phyloP scores from a whole-genome alignment of 2,329 filamentous ascomycete genomes.

The Fusarium sp. region DNA sequence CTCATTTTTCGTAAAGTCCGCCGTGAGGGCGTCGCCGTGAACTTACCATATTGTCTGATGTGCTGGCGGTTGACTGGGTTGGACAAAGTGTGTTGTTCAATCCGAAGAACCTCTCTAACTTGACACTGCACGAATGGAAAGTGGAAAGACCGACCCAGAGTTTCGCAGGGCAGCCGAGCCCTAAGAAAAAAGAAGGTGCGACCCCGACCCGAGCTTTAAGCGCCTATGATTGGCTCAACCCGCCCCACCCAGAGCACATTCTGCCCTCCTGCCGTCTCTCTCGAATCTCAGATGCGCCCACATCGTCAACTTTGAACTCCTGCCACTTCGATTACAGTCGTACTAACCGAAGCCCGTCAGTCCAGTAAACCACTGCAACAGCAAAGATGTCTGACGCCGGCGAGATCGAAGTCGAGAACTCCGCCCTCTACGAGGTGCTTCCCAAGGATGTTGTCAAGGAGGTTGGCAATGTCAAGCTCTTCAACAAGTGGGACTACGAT shows the following conservation, averaged over 20 bases:
- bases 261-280: constrained; percentile 16
- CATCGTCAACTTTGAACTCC: constrained; percentile 44
- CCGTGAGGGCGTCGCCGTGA: constrained; percentile 18
- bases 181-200: constrained; percentile 29
- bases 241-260: constrained; percentile 17
- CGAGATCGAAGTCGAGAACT: constrained; percentile 92
- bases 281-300: constrained; percentile 24
- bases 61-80: constrained; percentile 57
- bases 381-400: constrained; percentile 91
- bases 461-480: constrained; percentile 93
- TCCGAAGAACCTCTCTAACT: constrained; percentile 25
- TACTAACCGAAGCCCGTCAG: constrained; percentile 54
- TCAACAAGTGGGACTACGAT: constrained; percentile 99
- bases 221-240: constrained; percentile 1
- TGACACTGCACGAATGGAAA: constrained; percentile 20
- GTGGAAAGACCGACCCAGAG: constrained; percentile 47
- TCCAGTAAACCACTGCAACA: constrained; percentile 54
- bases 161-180: constrained; percentile 48
- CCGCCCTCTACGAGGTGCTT: constrained; percentile 81
- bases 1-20: constrained; percentile 23
- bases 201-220: constrained; percentile 3
- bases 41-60: constrained; percentile 61
- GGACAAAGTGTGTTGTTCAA: constrained; percentile 50
- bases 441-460: constrained; percentile 93
- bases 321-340: constrained; percentile 53